Percentiles rank a stretch among this genome's conserved stretches.
Evolutionary conservation across 2,329 filamentous ascomycete species (phyloP).

Genomic region (Penicillium sp.): DNA sequence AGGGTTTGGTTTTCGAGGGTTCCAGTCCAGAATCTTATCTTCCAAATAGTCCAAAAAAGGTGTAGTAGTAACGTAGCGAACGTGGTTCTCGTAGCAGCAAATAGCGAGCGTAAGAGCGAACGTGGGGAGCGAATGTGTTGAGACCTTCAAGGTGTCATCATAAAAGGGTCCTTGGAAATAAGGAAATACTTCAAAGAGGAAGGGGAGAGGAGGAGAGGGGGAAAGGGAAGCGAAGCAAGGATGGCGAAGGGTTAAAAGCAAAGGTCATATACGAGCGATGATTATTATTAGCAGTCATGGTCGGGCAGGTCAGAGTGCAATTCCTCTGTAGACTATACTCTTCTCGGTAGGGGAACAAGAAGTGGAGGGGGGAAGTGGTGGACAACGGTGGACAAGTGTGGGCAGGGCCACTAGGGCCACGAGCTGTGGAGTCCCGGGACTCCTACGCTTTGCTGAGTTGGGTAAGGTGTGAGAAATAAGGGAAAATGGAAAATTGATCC

Average conservation of each 20-base stretch:
- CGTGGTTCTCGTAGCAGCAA: conserved; percentile 45
- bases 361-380: conserved; percentile 1
- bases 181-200: conserved; percentile 12
- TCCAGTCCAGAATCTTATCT: conserved; percentile 16
- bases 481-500: not conserved
- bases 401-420: conserved; percentile 22
- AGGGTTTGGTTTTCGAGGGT: conserved; percentile 3
- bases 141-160: conserved; percentile 41
- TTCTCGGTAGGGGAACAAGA: not conserved
- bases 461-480: conserved; percentile 6
- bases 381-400: not conserved
- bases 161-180: conserved; percentile 27
- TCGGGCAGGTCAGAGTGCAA: conserved; percentile 32
- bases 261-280: conserved; percentile 29
- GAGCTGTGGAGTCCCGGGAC: conserved; percentile 29
- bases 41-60: conserved; percentile 19
- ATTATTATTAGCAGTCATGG: conserved; percentile 36
- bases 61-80: conserved; percentile 44
- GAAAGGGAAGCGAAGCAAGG: conserved; percentile 33
- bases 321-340: conserved; percentile 18
- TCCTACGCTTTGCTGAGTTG: conserved; percentile 17
- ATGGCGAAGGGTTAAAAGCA: conserved; percentile 36
- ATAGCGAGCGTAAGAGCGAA: conserved; percentile 48
- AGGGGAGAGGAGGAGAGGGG: conserved; percentile 18
- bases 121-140: conserved; percentile 45